A percentile compares a stretch with the other conserved stretches of the same genome.
phyloP scores from a whole-genome alignment of 768 basidiomycete genomes.

The Tricholoma matsutake region DNA sequence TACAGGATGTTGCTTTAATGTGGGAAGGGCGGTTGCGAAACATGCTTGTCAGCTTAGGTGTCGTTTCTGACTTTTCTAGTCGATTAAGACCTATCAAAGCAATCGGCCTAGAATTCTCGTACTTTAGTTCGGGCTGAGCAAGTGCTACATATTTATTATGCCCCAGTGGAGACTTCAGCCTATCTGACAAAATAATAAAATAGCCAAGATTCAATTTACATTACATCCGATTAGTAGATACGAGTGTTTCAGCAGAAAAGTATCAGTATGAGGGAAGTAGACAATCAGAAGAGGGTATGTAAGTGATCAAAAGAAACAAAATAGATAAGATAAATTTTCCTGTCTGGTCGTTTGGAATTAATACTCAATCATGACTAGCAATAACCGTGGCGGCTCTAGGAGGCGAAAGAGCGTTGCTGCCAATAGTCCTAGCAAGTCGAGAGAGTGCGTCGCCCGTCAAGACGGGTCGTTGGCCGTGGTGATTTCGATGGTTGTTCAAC shows the following conservation, averaged over 20 bases:
- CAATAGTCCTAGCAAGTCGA: slow-evolving; percentile 60
- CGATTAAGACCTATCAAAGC: slow-evolving; percentile 84
- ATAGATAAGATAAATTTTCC: slow-evolving; percentile 3
- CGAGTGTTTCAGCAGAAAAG: neutral
- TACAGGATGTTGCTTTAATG: slow-evolving; percentile 81
- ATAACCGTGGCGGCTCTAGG: slow-evolving; percentile 20
- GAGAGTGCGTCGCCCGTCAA: slow-evolving; percentile 73
- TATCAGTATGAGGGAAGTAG: neutral
- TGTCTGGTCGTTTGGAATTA: slow-evolving; percentile 2
- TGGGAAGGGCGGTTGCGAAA: slow-evolving; percentile 94
- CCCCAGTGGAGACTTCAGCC: neutral
- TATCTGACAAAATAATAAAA: neutral
- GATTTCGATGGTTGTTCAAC: slow-evolving; percentile 33
- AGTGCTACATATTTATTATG: neutral
- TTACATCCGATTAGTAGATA: slow-evolving; percentile 16
- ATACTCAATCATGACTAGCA: slow-evolving; percentile 22
- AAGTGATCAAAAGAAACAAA: neutral
- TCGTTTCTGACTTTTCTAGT: slow-evolving; percentile 87
- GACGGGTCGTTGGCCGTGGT: slow-evolving; percentile 58
- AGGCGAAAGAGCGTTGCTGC: slow-evolving; percentile 25
- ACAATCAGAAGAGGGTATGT: slow-evolving; percentile 5
- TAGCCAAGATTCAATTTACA: slow-evolving; percentile 7
- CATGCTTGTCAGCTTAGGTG: slow-evolving; percentile 85
- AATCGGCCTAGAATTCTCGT: slow-evolving; percentile 90
- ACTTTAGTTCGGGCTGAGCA: slow-evolving; percentile 64